A percentile compares a stretch with the other conserved stretches of the same genome.
These are phyloP conservation scores for Xylariaceae sp. DNA, from an alignment of 2,329 filamentous ascomycete genomes.

Conservation along the genomic window DNA sequence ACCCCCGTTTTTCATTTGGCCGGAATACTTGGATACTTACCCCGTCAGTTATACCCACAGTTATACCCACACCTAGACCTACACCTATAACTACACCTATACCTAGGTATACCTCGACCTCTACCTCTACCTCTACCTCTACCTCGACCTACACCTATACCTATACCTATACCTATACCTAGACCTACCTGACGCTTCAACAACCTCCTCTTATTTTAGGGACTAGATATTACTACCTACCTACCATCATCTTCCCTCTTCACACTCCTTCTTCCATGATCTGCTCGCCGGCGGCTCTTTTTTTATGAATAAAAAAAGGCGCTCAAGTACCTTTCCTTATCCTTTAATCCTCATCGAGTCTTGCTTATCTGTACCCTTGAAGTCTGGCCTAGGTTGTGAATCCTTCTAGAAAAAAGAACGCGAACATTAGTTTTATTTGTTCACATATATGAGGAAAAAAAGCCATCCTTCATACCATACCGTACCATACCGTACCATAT, in stretches of 20 bases:
- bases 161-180: not conserved
- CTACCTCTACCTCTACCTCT: too few species aligned
- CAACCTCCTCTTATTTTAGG: too few species aligned
- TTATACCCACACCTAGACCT: too few species aligned
- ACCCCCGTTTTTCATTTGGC: conserved; percentile 22
- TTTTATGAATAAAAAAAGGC: not conserved
- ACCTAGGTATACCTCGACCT: too few species aligned
- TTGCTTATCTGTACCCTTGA: conserved; percentile 13
- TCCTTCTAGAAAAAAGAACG: conserved; percentile 13
- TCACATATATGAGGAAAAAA: conserved; percentile 9
- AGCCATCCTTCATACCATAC: not conserved
- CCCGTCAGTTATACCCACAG: not conserved
- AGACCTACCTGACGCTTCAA: not conserved
- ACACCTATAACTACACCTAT: too few species aligned
- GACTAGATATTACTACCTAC: too few species aligned
- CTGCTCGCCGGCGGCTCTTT: not conserved
- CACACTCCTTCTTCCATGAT: not conserved
- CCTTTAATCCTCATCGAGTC: conserved; percentile 3
- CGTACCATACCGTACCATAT: conserved; percentile 13
- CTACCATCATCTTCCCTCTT: not conserved
- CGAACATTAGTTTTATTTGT: conserved; percentile 5
- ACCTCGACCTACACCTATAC: too few species aligned
- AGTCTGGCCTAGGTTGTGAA: conserved; percentile 10
- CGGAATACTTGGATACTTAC: not conserved
- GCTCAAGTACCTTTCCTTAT: too few species aligned